phyloP scores from a whole-genome alignment of 2,329 filamentous ascomycete genomes.

The Paecilomyces niveus region DNA sequence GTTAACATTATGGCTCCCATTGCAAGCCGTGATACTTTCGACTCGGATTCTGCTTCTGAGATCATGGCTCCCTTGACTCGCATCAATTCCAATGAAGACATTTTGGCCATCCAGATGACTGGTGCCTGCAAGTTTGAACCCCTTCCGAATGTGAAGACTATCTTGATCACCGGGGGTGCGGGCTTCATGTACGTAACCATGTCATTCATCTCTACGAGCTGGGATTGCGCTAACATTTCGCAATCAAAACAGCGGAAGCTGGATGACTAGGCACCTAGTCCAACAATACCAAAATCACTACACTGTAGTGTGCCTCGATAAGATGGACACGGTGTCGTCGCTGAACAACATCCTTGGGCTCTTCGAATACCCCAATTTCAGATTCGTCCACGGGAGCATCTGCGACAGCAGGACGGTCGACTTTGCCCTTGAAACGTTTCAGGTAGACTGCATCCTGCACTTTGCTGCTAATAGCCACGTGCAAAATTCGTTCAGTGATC shows the following conservation, averaged over 20 bases:
- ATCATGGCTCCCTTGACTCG: no score
- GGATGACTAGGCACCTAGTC: slow-evolving; percentile 72
- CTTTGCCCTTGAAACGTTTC: slow-evolving; percentile 61
- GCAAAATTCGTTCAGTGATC: slow-evolving; percentile 75
- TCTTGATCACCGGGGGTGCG: slow-evolving; percentile 76
- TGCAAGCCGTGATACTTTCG: no score
- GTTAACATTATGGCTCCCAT: no score
- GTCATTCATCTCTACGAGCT: no score
- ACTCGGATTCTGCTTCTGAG: no score
- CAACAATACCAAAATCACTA: slow-evolving; percentile 67
- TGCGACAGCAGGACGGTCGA: slow-evolving; percentile 64
- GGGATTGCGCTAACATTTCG: neutral
- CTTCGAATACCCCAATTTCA: slow-evolving; percentile 44
- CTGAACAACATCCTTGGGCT: slow-evolving; percentile 70
- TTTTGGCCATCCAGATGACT: no score
- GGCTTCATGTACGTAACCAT: slow-evolving; percentile 69
- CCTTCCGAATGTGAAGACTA: slow-evolving; percentile 57
- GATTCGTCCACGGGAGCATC: slow-evolving; percentile 67
- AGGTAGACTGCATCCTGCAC: slow-evolving; percentile 74
- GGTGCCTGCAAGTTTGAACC: no score
- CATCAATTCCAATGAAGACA: no score
- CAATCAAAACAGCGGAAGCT: slow-evolving; percentile 58
- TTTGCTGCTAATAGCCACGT: slow-evolving; percentile 84
- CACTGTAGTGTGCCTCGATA: slow-evolving; percentile 76
- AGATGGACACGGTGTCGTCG: slow-evolving; percentile 74